phyloP scores from a whole-genome alignment of 495 filamentous ascomycete genomes.

The Aspergillus asperescens region DNA sequence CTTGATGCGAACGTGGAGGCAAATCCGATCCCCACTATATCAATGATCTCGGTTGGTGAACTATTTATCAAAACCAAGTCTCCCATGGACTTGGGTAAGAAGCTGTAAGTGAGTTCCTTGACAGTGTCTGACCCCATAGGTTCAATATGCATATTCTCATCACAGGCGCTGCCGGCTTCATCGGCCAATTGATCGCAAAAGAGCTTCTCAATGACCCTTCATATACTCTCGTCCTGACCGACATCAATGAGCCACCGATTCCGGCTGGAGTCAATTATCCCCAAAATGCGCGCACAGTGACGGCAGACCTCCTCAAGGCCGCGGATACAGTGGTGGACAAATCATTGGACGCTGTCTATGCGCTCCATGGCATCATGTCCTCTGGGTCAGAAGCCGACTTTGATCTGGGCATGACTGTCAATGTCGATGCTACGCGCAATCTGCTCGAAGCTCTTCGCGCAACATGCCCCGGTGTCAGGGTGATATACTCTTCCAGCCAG shows the following conservation, averaged over 20 bases:
- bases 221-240: conserved; percentile 55
- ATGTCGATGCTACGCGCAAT: conserved; percentile 61
- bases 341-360: conserved; percentile 58
- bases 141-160: conserved; percentile 56
- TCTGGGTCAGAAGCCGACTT: conserved; percentile 66
- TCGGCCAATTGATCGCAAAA: conserved; percentile 59
- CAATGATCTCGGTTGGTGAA: neutral
- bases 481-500: conserved; percentile 56
- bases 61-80: neutral
- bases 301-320: conserved; percentile 53
- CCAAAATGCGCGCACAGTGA: conserved; percentile 47
- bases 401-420: conserved; percentile 63
- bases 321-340: conserved; percentile 47
- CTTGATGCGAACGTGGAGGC: conserved; percentile 42
- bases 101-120: neutral
- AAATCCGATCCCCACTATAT: conserved; percentile 20
- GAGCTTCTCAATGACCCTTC: conserved; percentile 53
- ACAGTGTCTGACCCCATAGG: neutral
- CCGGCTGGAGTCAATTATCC: conserved; percentile 48
- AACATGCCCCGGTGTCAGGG: conserved; percentile 52
- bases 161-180: conserved; percentile 63
- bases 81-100: neutral
- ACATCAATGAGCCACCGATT: conserved; percentile 53
- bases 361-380: conserved; percentile 82
- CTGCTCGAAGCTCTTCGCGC: conserved; percentile 54